Evolutionary conservation across 1,139 yeast genomes (phyloP).

Genomic region (Magnusiomyces paraingens): DNA sequence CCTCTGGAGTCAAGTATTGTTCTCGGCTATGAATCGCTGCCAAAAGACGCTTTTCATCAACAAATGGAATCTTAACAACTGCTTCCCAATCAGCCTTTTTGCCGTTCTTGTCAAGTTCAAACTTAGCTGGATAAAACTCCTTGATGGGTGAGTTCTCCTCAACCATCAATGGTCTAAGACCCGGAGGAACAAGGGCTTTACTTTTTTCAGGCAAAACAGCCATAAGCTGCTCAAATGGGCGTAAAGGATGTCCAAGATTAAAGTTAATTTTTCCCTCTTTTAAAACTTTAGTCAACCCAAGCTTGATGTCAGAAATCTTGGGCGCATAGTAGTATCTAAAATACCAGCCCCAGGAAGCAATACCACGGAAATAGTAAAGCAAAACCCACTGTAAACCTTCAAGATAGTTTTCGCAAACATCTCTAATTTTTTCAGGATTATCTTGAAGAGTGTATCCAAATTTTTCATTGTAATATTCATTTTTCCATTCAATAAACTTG

Average conservation of each 20-base stretch:
- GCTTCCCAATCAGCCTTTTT: constrained; percentile 98
- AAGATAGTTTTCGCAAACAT: constrained; percentile 73
- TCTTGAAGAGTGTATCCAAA: constrained; percentile 54
- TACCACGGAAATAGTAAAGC: constrained; percentile 81
- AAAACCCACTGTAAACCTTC: constrained; percentile 97
- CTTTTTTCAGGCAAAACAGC: constrained; percentile 96
- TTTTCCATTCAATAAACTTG: constrained; percentile 78
- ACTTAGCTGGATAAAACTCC: constrained; percentile 87
- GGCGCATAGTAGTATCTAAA: constrained; percentile 87
- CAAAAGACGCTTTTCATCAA: constrained; percentile 70
- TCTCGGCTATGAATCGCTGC: constrained; percentile 64
- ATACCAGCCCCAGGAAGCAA: constrained; percentile 95
- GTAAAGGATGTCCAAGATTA: constrained; percentile 70
- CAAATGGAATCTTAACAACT: constrained; percentile 89
- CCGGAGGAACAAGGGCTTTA: constrained; percentile 66
- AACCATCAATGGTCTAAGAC: constrained; percentile 79
- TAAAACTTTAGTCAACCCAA: constrained; percentile 50
- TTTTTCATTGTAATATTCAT: constrained; percentile 71
- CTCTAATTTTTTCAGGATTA: constrained; percentile 41
- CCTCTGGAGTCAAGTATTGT: constrained; percentile 56
- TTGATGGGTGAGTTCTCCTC: constrained; percentile 81
- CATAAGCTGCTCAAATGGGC: constrained; percentile 95
- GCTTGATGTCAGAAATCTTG: constrained; percentile 74
- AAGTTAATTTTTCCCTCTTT: constrained; percentile 43
- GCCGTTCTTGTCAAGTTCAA: constrained; percentile 86